phyloP scores from a whole-genome alignment of 2,329 filamentous ascomycete genomes.

The Pyrenophora teres region DNA sequence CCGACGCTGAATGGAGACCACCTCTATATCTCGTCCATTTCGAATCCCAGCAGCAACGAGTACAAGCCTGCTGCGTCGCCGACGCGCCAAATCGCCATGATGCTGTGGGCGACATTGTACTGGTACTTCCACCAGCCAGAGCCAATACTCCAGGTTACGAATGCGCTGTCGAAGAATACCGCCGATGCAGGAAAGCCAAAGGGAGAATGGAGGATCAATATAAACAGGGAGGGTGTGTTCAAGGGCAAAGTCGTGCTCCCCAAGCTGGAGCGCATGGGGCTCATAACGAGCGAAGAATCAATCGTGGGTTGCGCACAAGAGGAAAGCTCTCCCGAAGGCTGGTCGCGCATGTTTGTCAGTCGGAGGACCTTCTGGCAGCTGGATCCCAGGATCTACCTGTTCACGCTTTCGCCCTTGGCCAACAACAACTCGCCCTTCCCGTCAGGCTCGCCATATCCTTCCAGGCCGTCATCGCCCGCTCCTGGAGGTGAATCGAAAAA shows the following conservation, averaged over 20 bases:
- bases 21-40: constrained; percentile 90
- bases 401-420: constrained; percentile 71
- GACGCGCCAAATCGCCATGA: constrained; percentile 90
- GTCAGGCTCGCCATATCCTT: constrained; percentile 56
- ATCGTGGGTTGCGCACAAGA: constrained; percentile 69
- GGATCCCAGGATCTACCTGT: constrained; percentile 83
- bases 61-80: constrained; percentile 80
- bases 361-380: constrained; percentile 89
- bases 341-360: constrained; percentile 81
- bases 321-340: constrained; percentile 67
- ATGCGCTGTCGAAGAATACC: constrained; percentile 66
- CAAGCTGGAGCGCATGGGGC: constrained; percentile 91
- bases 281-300: constrained; percentile 77
- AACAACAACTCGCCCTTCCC: constrained; percentile 55
- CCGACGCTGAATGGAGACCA: constrained; percentile 80
- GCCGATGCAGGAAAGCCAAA: constrained; percentile 71
- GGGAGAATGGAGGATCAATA: constrained; percentile 84
- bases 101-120: constrained; percentile 91
- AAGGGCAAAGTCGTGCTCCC: constrained; percentile 80
- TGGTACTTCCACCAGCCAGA: constrained; percentile 95
- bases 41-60: constrained; percentile 77
- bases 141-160: constrained; percentile 68
- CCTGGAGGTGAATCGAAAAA: constrained; percentile 31
- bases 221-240: constrained; percentile 87
- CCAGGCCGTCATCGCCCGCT: constrained; percentile 57